These are phyloP conservation scores for Macrophomina tecta DNA, from an alignment of 2,329 filamentous ascomycete species.

Conservation along the genomic window DNA sequence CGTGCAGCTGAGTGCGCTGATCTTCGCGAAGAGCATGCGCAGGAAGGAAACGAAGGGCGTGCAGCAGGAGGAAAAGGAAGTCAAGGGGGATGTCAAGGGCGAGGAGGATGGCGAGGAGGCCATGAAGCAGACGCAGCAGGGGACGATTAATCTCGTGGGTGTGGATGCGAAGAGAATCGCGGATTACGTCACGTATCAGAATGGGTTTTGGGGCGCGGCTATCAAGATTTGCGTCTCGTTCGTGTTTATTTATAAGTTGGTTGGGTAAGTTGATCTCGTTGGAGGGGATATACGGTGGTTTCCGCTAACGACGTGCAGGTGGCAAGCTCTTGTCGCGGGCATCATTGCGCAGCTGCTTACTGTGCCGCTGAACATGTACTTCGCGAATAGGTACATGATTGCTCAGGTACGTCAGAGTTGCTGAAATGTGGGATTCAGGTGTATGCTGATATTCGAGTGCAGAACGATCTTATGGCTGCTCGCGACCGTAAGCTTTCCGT, in stretches of 20 bases:
- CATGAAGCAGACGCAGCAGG: constrained; percentile 67
- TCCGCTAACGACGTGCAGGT: constrained; percentile 40
- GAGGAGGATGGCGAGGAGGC: constrained; percentile 54
- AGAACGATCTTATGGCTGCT: constrained; percentile 75
- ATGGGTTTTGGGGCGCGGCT: constrained; percentile 66
- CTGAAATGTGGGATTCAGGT: no score
- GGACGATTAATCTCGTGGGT: constrained; percentile 78
- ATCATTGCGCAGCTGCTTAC: constrained; percentile 68
- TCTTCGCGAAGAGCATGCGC: constrained; percentile 79
- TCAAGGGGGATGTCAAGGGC: constrained; percentile 37
- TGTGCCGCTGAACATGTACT: constrained; percentile 71
- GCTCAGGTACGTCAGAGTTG: constrained; percentile 46
- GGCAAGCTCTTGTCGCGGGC: constrained; percentile 70
- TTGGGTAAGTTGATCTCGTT: constrained; percentile 54
- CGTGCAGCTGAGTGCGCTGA: constrained; percentile 71
- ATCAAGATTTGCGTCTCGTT: constrained; percentile 71
- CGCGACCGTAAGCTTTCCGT: constrained; percentile 77
- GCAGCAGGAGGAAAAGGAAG: constrained; percentile 49
- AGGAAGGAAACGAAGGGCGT: constrained; percentile 76
- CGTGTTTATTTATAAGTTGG: constrained; percentile 68
- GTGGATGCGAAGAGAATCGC: constrained; percentile 74
- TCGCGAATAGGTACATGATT: constrained; percentile 67
- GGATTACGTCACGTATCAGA: constrained; percentile 71
- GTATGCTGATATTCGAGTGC: background rate
- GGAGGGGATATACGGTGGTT: background rate